Conservation (phyloP, 2,329 filamentous ascomycete species). For the Stemphylium vesicarium region DNA sequence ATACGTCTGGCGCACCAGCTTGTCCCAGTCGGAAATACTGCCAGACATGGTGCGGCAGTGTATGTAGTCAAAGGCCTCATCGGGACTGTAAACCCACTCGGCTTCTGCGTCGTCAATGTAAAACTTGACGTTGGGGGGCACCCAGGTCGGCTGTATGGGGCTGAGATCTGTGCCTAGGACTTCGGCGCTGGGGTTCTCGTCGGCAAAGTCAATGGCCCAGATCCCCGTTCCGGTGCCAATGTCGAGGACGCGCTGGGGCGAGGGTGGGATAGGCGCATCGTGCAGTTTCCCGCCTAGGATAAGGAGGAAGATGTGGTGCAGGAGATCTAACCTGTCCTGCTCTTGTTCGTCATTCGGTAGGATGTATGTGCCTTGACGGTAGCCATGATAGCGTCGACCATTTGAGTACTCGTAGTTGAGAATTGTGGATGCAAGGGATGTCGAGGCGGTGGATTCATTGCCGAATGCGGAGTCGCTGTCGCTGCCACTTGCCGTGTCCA, state of each 20-base stretch:
- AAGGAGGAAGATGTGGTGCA: conserved; percentile 48
- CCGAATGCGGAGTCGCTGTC: conserved; percentile 44
- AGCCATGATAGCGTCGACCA: conserved; percentile 49
- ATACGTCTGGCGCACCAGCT: conserved; percentile 33
- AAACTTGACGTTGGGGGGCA: conserved; percentile 51
- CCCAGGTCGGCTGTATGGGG: conserved; percentile 49
- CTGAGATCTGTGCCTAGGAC: conserved; percentile 47
- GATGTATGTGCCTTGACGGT: conserved; percentile 43
- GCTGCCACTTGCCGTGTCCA: conserved; percentile 33
- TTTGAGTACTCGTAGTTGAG: conserved; percentile 49
- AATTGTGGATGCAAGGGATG: conserved; percentile 46
- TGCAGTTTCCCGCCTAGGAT: conserved; percentile 47
- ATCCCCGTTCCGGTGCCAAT: conserved; percentile 52
- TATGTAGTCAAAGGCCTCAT: conserved; percentile 47
- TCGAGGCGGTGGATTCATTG: conserved; percentile 32
- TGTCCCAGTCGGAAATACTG: conserved; percentile 44
- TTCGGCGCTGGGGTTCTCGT: conserved; percentile 42
- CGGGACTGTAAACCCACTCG: conserved; percentile 45
- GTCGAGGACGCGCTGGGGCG: conserved; percentile 40
- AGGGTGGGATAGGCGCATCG: conserved; percentile 35
- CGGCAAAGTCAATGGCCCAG: conserved; percentile 50
- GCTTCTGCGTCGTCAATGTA: conserved; percentile 52
- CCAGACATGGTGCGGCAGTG: conserved; percentile 42
- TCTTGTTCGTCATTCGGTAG: conserved; percentile 50
- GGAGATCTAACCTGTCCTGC: conserved; percentile 48